These are phyloP conservation scores for Pythium utonaiense DNA, from an alignment of 352 stramenopile genomes.

Conservation along the genomic window DNA sequence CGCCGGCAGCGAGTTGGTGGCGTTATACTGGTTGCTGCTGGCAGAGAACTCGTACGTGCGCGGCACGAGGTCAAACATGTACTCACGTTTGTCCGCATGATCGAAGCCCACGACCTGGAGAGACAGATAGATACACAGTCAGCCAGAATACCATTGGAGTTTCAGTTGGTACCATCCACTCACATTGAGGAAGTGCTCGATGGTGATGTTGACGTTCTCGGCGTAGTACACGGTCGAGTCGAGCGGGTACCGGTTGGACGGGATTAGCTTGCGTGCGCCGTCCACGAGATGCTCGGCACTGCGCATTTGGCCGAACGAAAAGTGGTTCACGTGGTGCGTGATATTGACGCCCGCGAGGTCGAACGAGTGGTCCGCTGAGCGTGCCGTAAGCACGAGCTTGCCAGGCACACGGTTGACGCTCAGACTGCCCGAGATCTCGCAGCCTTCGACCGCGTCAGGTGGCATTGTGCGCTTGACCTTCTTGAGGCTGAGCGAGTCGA, in stretches of 20 bases:
- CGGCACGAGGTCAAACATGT: constrained; percentile 44
- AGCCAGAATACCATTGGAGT: too few species aligned
- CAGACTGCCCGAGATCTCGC: constrained; percentile 74
- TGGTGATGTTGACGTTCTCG: constrained; percentile 67
- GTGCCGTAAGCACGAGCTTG: constrained; percentile 62
- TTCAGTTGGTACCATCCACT: too few species aligned
- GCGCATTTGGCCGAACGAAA: constrained; percentile 83
- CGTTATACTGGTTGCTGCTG: constrained; percentile 75
- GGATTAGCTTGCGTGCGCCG: constrained; percentile 35
- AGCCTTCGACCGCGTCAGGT: constrained; percentile 52
- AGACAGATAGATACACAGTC: background rate
- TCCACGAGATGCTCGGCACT: constrained; percentile 54
- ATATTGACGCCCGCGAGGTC: constrained; percentile 54
- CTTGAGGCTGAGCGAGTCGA: constrained; percentile 46
- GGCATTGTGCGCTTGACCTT: constrained; percentile 35
- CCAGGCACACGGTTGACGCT: constrained; percentile 77
- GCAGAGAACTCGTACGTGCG: constrained; percentile 79
- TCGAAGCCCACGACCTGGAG: constrained; percentile 83
- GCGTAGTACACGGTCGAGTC: constrained; percentile 51
- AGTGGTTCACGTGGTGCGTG: constrained; percentile 75
- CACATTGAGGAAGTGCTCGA: constrained; percentile 83
- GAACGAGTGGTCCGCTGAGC: constrained; percentile 69
- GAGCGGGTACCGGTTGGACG: constrained; percentile 63
- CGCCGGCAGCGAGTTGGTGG: constrained; percentile 47
- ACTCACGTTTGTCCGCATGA: constrained; percentile 48